A percentile compares a stretch with the other conserved stretches of the same genome.
These are phyloP conservation scores for Exserohilum rostratum DNA, from an alignment of 2,329 filamentous ascomycete species.

Conservation along the genomic window DNA sequence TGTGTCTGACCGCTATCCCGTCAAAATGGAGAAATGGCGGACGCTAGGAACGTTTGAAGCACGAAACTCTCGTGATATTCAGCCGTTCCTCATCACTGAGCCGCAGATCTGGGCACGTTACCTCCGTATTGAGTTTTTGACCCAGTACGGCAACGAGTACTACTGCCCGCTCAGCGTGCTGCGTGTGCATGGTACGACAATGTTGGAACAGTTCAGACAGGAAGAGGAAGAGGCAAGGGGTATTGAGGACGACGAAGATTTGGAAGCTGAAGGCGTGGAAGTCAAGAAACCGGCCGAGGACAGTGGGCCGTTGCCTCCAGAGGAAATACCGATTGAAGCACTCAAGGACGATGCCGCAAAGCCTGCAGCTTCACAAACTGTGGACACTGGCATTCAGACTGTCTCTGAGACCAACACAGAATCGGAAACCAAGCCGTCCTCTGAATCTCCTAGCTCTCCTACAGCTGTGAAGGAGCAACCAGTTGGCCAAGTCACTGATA, in stretches of 20 bases:
- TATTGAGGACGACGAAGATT: conserved; percentile 64
- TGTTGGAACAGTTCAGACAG: conserved; percentile 93
- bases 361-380: background rate
- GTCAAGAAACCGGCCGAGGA: conserved; percentile 47
- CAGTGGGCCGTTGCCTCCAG: conserved; percentile 24
- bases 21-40: conserved; percentile 91
- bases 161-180: conserved; percentile 93
- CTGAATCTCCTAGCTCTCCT: background rate
- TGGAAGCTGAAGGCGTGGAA: conserved; percentile 53
- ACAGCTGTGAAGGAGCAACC: background rate
- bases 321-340: conserved; percentile 27
- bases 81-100: conserved; percentile 92
- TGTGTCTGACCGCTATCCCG: conserved; percentile 92
- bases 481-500: conserved; percentile 1
- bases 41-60: conserved; percentile 88
- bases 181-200: conserved; percentile 88
- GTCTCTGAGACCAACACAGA: background rate
- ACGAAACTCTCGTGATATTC: conserved; percentile 88
- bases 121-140: conserved; percentile 86
- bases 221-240: conserved; percentile 71
- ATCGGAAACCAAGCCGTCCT: background rate
- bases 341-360: conserved; percentile 17
- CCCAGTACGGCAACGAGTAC: conserved; percentile 94
- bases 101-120: conserved; percentile 96
- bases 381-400: background rate